Evolutionary conservation across 2,329 filamentous ascomycete genomes (phyloP), one percentile per base, ranked within the genome.

Genomic region (Neonectria sp.): DNA sequence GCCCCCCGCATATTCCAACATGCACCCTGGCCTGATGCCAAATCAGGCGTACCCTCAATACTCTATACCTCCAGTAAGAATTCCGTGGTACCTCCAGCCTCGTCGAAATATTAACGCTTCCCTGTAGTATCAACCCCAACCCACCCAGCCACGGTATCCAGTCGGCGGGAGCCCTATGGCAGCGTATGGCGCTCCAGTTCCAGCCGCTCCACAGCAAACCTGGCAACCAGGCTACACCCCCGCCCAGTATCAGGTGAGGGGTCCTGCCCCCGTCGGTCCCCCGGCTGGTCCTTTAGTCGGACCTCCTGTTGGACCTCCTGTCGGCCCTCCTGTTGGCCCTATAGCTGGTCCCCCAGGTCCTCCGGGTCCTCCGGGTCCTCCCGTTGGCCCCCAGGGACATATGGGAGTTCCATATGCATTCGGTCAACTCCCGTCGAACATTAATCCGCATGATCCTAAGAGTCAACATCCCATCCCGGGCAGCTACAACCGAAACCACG

Each of bases 381-480:
- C 63, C 37, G 52, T 24, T 37, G 71, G 79, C 53, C 73, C 81
- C 70, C 71, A 76, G 37, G 61, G 69, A 29, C 79, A 78, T 15
- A 67, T 72, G 43, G 79, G 80, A 13, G 79, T 83, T 67, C 88
- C 90, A 1, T 97, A 97, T 80, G 86, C 91, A 1, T 97, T 92
- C 78, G 92, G 93, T 3, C 94, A 97, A 76, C 86, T 95, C 53
- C 92, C 93, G 4, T 89, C 86, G 21, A 90, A 93, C 69, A 85
- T 87, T 58, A 91, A 91, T 55, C 90, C 93, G 29, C 87, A 92
- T 68, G 93, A 93, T 74, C 89, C 91, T 9, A 91, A 93, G 79
- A 89, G 88, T 65, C 92, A 95, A 77, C 94, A 97, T 78, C 93
- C 94, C 6, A 90, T 97, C 63, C 93, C 94, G 15, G 94, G 94